Conservation (phyloP, 139 green algal genomes). For the Astrephomene gubernaculifera region DNA sequence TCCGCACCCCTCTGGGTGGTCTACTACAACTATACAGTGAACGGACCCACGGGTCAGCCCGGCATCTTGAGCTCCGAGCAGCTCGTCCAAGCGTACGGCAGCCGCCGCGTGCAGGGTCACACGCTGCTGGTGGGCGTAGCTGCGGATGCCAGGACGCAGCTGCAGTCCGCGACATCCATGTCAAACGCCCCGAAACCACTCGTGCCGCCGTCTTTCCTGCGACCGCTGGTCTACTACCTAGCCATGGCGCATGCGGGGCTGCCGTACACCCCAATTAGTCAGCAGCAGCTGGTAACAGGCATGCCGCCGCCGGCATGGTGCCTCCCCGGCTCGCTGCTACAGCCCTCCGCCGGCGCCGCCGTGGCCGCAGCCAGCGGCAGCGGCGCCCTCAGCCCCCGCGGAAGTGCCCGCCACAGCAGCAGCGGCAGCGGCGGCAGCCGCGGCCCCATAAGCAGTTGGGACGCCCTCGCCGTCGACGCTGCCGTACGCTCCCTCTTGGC, state of each 20-base stretch:
- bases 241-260: background rate
- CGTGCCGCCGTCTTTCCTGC: conserved; percentile 23
- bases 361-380: background rate
- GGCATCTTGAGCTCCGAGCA: background rate
- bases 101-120: conserved; percentile 20
- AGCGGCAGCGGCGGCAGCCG: background rate
- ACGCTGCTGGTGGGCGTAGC: conserved; percentile 21
- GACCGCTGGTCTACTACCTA: conserved; percentile 9
- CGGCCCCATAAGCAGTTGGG: background rate
- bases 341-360: background rate
- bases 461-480: background rate
- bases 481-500: conserved; percentile 1
- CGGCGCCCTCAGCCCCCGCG: no score
- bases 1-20: conserved; percentile 6
- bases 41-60: background rate
- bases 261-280: background rate
- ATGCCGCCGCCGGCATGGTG: conserved; percentile 16
- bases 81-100: background rate
- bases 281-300: background rate
- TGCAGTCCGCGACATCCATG: background rate
- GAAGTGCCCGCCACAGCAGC: background rate
- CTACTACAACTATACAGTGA: conserved; percentile 1
- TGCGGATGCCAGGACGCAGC: background rate
- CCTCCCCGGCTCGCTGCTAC: conserved; percentile 8
- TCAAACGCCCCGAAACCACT: no score